phyloP scores from a whole-genome alignment of 768 basidiomycete species.

The Calvatia gigantea region DNA sequence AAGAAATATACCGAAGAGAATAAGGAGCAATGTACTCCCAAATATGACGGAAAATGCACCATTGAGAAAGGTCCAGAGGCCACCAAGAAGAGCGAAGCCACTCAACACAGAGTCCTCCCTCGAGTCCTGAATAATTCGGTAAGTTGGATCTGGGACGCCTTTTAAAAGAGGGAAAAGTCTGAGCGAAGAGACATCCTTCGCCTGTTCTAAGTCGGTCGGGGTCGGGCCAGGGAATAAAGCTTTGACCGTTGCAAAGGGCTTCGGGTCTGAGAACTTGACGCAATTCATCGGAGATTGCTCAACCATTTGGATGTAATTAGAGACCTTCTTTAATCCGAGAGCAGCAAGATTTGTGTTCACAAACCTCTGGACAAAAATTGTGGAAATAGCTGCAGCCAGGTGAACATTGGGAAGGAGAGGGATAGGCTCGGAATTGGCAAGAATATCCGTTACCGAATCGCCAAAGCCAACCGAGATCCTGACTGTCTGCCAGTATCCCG shows the following conservation, averaged over 20 bases:
- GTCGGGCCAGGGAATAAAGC: neutral
- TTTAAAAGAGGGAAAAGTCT: neutral
- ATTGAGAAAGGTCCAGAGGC: conserved; percentile 11
- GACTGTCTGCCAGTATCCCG: neutral
- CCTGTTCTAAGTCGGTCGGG: neutral
- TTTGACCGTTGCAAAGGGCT: neutral
- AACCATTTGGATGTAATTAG: neutral
- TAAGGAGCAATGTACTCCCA: conserved; percentile 3
- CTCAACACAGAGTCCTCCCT: conserved; percentile 10
- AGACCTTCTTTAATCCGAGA: neutral
- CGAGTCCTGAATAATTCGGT: conserved; percentile 2
- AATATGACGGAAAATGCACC: conserved; percentile 10
- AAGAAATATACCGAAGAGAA: conserved; percentile 6
- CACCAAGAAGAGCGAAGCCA: conserved; percentile 7
- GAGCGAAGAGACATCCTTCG: neutral
- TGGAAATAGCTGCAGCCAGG: neutral
- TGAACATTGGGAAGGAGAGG: neutral
- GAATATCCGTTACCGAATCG: neutral
- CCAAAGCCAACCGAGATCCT: neutral
- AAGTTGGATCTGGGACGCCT: neutral
- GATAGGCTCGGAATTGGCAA: neutral
- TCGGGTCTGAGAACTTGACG: neutral
- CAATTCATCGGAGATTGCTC: neutral
- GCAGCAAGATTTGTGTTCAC: neutral
- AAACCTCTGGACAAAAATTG: neutral